Base-by-base conservation (phyloP, 805 yeast genomes). In the Lachancea thermotolerans region DNA sequence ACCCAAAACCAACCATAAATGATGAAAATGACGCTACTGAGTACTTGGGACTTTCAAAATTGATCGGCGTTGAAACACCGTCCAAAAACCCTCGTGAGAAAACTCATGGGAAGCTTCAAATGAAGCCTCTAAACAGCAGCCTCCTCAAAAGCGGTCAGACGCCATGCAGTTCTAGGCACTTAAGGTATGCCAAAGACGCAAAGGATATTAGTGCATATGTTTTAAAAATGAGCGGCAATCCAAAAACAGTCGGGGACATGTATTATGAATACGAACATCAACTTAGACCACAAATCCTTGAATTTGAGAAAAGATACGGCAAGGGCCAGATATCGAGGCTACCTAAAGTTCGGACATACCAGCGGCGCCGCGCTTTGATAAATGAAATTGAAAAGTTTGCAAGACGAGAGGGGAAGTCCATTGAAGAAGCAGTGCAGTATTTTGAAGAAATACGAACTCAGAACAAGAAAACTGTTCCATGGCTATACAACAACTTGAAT, bases 271-370 rank as follows among this genome's bases (percentile, higher is more conserved):
- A 56, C 49, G 57, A 63, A 25, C 56, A 57, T 42, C 53, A 59
- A 4, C 45, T 64, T 38, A 57, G 59, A 41, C 59, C 62, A 25
- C 69, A 66, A 48, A 64, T 66, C n/a, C 59, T 61, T 41, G 58
- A 64, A 28, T 63, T 65, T 25, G 65, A 63, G 32, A 60, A 58
- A 46, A 60, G 58, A 10, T 65, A 58, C 44, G 60, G 60, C 9
- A 55, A 52, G 34, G 58, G 58, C 8, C 56, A 52, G 36, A 41
- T 55, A 16, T 53, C 54, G 10, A 64, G 63, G 49, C 55, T 66
- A 41, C 62, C 65, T 39, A 65, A 65, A 47, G 61, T 66, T 16
- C 58, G 70, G 47, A 66, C 67, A 36, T 65, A 60, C 47, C 70
- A 66, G 48, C 59, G 67, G 48, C 60, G 67, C 34, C 65, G 65